Conservation (phyloP, 345 rosid species). For the Syzygium aromaticum region DNA sequence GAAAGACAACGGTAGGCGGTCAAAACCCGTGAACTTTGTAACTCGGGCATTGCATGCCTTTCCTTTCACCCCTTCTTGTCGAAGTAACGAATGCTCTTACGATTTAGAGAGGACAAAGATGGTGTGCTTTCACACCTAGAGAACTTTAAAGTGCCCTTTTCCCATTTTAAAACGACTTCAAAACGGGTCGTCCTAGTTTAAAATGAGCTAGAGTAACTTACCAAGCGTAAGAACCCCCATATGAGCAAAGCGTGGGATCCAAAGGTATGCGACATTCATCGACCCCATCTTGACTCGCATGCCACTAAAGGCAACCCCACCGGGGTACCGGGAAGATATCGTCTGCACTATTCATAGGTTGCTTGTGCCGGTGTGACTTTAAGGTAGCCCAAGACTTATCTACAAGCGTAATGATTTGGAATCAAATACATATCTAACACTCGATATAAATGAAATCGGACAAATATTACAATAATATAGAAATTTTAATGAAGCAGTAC, state of each 20-base stretch:
- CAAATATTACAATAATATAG: neutral
- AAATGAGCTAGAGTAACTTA: neutral
- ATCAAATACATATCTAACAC: neutral
- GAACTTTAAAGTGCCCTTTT: neutral
- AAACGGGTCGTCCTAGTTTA: neutral
- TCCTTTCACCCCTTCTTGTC: neutral
- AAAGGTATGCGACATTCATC: neutral
- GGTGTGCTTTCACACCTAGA: neutral
- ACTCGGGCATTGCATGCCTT: neutral
- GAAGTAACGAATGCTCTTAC: neutral
- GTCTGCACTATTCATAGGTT: neutral
- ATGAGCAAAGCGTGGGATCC: neutral
- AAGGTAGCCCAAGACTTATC: neutral
- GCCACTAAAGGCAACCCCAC: neutral
- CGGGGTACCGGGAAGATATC: neutral
- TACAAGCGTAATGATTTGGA: neutral
- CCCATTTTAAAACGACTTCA: neutral
- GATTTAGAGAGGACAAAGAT: neutral
- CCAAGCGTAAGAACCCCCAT: neutral
- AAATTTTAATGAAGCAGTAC: neutral
- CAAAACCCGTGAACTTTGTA: neutral
- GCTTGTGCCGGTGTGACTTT: neutral
- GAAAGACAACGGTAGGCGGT: neutral
- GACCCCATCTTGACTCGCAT: neutral
- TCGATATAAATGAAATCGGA: neutral